Evolutionary conservation across 495 filamentous ascomycete genomes (phyloP), one percentile per base, ranked within the genome.

Genomic region (Apiosordaria backusii): DNA sequence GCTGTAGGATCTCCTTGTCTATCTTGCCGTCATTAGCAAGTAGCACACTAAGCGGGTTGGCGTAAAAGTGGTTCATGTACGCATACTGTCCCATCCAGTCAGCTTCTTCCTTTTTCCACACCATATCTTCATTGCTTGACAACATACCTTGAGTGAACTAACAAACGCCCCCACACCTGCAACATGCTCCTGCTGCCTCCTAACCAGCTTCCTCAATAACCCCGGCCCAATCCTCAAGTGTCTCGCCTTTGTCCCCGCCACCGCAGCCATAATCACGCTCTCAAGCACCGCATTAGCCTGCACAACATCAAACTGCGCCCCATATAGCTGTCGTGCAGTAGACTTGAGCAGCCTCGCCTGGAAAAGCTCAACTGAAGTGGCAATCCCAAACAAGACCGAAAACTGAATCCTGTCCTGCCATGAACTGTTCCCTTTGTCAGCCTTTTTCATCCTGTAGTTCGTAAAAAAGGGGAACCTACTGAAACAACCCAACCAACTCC

Each of bases 1-100:
- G 70, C 59, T 86, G 79, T 22, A 87, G 59, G 0, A 84, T 65
- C 2, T 81, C 68, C 22, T 68, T 65, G 5, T 70, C 66, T 6
- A 75, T 52, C 9, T 74, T 67, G 27, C 65, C 68, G n/a, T 71
- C 67, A n/a, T 77, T 74, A 3, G 78, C 76, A 19, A 85, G 80
- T 45, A 96, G 79, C 19, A 92, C 77, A 54, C 90, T 90, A n/a
- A 97, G 78, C 0, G 91, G 86, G 74, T 98, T 97, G 52, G 91
- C 91, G 72, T 94, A 98, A 75, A 96, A 97, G 75, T 97, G 92
- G 27, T 89, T 92, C 94, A 99, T 97, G 69, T 95, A 94, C 16
- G 88, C 86, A 77, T 97, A 97, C 90, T 97, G 10, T 13, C 10
- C 35, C 35, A 13, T 45, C 35, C 10, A 2, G 35, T 45, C 35